Percentiles rank a stretch among this genome's conserved stretches.
Conservation (phyloP, 2,329 filamentous ascomycete species). For the Calonectria hongkongensis region DNA sequence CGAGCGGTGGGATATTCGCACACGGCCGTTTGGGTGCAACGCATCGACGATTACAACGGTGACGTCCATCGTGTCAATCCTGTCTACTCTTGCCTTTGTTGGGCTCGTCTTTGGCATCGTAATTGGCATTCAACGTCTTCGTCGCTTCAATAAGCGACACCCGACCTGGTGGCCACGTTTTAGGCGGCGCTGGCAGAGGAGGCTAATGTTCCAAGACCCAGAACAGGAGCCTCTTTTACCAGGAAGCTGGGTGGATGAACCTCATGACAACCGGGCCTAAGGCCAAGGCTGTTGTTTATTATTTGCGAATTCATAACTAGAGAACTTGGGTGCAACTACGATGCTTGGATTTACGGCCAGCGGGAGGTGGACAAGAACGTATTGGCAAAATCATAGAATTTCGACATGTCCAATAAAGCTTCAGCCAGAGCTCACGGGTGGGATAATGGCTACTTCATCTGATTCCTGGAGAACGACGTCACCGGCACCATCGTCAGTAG, state of each 20-base stretch:
- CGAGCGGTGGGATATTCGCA: conserved; percentile 63
- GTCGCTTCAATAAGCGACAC: conserved; percentile 47
- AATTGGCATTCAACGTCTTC: conserved; percentile 47
- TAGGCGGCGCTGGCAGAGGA: conserved; percentile 42
- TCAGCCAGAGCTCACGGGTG: conserved; percentile 89
- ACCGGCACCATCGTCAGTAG: conserved; percentile 63
- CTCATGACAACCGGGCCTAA: conserved; percentile 25
- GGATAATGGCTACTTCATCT: conserved; percentile 91
- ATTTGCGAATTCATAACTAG: too few species aligned
- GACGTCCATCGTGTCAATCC: conserved; percentile 54
- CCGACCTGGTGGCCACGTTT: conserved; percentile 47
- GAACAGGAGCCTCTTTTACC: conserved; percentile 57
- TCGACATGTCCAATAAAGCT: conserved; percentile 50
- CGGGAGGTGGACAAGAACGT: conserved; percentile 20
- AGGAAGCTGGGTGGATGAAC: conserved; percentile 34
- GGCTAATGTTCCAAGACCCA: conserved; percentile 48
- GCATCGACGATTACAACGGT: conserved; percentile 61
- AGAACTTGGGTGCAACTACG: conserved; percentile 34
- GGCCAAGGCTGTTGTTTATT: conserved; percentile 11
- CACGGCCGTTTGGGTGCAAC: conserved; percentile 59
- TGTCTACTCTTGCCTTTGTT: conserved; percentile 55
- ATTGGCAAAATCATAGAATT: conserved; percentile 38
- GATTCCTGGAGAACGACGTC: conserved; percentile 77
- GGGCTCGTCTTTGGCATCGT: conserved; percentile 51
- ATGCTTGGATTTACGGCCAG: background rate